A percentile compares a stretch with the other conserved stretches of the same genome.
phyloP scores from a whole-genome alignment of 1,139 yeast genomes.

The Taiozyma sp. region DNA sequence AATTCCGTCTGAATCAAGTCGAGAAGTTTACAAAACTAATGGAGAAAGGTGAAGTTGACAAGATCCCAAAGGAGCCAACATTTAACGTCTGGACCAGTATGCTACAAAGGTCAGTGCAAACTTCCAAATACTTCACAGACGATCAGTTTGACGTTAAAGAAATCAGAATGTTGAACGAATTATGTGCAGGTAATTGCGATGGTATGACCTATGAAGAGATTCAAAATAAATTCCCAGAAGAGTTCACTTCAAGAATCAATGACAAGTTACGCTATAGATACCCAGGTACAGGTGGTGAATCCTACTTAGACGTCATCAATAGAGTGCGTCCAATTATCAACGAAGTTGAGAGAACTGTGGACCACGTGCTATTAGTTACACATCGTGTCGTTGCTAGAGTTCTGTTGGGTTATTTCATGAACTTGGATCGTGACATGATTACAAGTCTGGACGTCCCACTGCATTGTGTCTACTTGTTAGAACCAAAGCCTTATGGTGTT shows the following conservation, averaged over 20 bases:
- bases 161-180: conserved; percentile 89
- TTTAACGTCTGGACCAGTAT: conserved; percentile 94
- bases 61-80: conserved; percentile 35
- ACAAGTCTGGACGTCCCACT: conserved; percentile 91
- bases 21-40: conserved; percentile 41
- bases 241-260: conserved; percentile 67
- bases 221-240: conserved; percentile 64
- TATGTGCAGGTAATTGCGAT: conserved; percentile 90
- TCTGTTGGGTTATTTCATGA: conserved; percentile 82
- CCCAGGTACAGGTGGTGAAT: conserved; percentile 98
- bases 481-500: conserved; percentile 93
- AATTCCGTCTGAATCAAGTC: conserved; percentile 64
- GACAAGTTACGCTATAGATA: conserved; percentile 82
- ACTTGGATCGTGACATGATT: conserved; percentile 74
- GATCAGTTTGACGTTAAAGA: conserved; percentile 71
- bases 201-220: conserved; percentile 90
- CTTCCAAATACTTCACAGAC: conserved; percentile 67
- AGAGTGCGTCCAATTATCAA: conserved; percentile 86
- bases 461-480: conserved; percentile 84
- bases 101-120: conserved; percentile 73
- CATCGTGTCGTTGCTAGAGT: conserved; percentile 92
- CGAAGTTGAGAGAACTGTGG: conserved; percentile 88
- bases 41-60: conserved; percentile 23
- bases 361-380: conserved; percentile 75
- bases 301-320: conserved; percentile 88